Conservation (phyloP, 1,284 basidiomycete species). For the Erythrobasidium hasegawianum region DNA sequence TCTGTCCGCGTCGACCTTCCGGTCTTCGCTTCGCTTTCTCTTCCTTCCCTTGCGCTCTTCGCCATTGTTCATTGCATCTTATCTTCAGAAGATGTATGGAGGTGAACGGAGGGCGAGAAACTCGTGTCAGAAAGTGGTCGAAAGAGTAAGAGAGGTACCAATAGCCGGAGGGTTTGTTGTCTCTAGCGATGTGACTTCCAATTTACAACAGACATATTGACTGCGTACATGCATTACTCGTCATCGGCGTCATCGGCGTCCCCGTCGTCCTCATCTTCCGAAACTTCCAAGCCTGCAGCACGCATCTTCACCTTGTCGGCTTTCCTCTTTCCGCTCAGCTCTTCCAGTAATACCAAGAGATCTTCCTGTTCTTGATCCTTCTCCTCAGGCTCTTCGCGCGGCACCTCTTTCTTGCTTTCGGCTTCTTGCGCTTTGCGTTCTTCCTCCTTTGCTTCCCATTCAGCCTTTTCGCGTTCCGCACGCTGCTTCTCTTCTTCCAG, state of each 20-base stretch:
- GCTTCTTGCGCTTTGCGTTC: background rate
- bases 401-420: constrained; percentile 41
- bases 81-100: background rate
- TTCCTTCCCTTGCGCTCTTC: background rate
- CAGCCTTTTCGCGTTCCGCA: constrained; percentile 10
- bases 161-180: too few relatives aligned
- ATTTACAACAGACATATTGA: too few relatives aligned
- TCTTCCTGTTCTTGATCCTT: constrained; percentile 57
- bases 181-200: too few relatives aligned
- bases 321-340: constrained; percentile 77
- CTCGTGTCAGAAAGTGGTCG: too few relatives aligned
- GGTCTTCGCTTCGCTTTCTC: background rate
- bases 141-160: too few relatives aligned
- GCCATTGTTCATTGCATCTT: background rate
- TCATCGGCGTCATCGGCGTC: constrained; percentile 75
- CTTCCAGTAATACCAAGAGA: constrained; percentile 86
- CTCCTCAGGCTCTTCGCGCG: constrained; percentile 48
- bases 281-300: constrained; percentile 71
- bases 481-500: background rate
- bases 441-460: constrained; percentile 33
- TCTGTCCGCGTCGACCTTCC: too few relatives aligned
- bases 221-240: constrained; percentile 12
- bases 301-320: constrained; percentile 73
- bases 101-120: too few relatives aligned
- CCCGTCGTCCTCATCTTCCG: constrained; percentile 66